Evolutionary conservation across 495 filamentous ascomycete species (phyloP).

Genomic region (Aspergillus taichungensis): DNA sequence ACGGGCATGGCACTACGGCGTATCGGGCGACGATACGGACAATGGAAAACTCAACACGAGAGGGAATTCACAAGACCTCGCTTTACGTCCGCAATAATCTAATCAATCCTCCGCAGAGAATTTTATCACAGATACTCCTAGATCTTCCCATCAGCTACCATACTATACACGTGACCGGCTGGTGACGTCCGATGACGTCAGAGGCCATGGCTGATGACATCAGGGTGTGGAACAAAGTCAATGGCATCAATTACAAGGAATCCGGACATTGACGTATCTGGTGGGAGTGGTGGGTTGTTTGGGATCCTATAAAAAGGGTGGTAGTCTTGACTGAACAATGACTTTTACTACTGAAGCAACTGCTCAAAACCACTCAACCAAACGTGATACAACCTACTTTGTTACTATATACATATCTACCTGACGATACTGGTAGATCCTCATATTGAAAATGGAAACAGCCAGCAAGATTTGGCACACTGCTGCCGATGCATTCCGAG

Average conservation of each 20-base stretch:
- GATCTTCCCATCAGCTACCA: neutral
- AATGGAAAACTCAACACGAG: too few relatives aligned
- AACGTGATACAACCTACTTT: too few relatives aligned
- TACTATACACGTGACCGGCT: slow-evolving; percentile 11
- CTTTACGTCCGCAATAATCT: neutral
- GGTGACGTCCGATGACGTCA: slow-evolving; percentile 18
- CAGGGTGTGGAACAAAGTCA: neutral
- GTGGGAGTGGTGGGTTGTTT: too few relatives aligned
- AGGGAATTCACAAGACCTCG: too few relatives aligned
- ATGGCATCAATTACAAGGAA: neutral
- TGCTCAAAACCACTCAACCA: too few relatives aligned
- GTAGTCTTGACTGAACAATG: too few relatives aligned
- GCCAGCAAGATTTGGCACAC: slow-evolving; percentile 26
- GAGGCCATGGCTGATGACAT: slow-evolving; percentile 8
- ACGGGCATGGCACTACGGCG: too few relatives aligned
- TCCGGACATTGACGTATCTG: slow-evolving; percentile 2
- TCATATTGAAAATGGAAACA: slow-evolving; percentile 25
- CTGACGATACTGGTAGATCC: too few relatives aligned
- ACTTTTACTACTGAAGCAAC: too few relatives aligned
- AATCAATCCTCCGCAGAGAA: neutral
- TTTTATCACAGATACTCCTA: neutral
- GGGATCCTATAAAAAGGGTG: neutral
- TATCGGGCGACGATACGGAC: too few relatives aligned
- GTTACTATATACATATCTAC: too few relatives aligned
- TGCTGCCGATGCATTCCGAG: slow-evolving; percentile 29